Evolutionary conservation across 441 rosid species (phyloP).

Genomic region (Populus hybrid): DNA sequence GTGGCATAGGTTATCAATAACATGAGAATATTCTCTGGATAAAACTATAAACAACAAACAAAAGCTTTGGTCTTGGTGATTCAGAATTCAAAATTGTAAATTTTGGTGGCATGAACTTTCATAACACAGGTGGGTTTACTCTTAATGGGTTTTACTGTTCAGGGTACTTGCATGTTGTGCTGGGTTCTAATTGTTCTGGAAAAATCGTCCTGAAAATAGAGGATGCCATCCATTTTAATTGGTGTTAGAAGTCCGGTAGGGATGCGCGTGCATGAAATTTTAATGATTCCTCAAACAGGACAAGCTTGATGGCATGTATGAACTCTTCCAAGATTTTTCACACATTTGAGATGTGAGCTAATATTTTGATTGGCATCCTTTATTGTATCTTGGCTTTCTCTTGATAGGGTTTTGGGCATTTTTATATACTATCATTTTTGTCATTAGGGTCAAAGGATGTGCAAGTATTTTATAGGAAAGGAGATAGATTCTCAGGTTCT

Average conservation of each 20-base stretch:
- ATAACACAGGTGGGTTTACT: background rate
- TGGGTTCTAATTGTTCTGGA: background rate
- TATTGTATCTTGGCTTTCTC: background rate
- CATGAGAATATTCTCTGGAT: no score
- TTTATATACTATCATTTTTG: background rate
- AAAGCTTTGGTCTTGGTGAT: background rate
- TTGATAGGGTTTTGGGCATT: background rate
- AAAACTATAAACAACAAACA: no score
- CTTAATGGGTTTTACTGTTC: background rate
- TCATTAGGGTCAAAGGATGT: background rate
- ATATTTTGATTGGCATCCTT: background rate
- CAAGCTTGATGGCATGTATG: background rate
- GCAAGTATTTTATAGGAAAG: background rate
- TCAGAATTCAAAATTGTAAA: background rate
- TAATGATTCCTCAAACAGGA: background rate
- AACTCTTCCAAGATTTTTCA: background rate
- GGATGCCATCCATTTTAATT: background rate
- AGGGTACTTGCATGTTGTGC: background rate
- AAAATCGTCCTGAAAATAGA: background rate
- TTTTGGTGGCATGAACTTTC: background rate
- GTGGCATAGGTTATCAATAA: no score
- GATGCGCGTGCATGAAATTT: background rate
- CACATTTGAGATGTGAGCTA: background rate
- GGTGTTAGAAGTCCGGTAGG: background rate
- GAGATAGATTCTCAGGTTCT: background rate